Base-by-base conservation (phyloP, 2,329 filamentous ascomycete genomes). In the Diplodia intermedia region DNA sequence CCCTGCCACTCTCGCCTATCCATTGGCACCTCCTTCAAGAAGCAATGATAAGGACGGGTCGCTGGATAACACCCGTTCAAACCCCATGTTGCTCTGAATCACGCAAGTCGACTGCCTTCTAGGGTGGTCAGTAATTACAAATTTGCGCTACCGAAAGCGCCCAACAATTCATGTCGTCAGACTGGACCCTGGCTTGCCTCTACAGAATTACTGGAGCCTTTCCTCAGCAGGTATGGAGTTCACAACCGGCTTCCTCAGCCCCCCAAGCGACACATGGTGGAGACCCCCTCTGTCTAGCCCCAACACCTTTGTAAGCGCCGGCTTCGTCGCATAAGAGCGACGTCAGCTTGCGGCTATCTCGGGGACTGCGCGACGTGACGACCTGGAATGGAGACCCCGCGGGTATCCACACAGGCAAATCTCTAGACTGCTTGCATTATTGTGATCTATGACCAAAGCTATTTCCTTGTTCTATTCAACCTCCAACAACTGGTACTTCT, bases 401-500 rank as follows among this genome's bases (percentile, higher is more conserved):
- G 11, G 3, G 8, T 12, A 4, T 12, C 9, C 36, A 9, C 36
- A 12, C 36, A 12, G 8, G 36, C 36, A 38, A 3, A 38, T 9
- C 36, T 12, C 11, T 12, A 11, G 36, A 38, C 36, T 38, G 9
- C 2, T 38, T 14, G 36, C 36, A 12, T 12, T n/a, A n/a, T 20
- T 47, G 43, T n/a, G 18, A 11, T 47, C 43, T 47, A 47, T 47
- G 49, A 12, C 33, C 43, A 15, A 31, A 52, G 11, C 5, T 29
- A 33, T 1, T 14, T 40, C 8, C 52, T 7, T 15, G 47, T 23
- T 55, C 67, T 67, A 81, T 38, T 83, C 80, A 38, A 83, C 75
- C 66, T 85, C 79, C 40, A 87, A 70, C 62, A 86, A 75, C 71
- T 82, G 74, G 73, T 87, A 87, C 69, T 81, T 80, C 65, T 81